These are phyloP conservation scores for Phytophthora kernoviae DNA, from an alignment of 352 stramenopile species.

Conservation along the genomic window DNA sequence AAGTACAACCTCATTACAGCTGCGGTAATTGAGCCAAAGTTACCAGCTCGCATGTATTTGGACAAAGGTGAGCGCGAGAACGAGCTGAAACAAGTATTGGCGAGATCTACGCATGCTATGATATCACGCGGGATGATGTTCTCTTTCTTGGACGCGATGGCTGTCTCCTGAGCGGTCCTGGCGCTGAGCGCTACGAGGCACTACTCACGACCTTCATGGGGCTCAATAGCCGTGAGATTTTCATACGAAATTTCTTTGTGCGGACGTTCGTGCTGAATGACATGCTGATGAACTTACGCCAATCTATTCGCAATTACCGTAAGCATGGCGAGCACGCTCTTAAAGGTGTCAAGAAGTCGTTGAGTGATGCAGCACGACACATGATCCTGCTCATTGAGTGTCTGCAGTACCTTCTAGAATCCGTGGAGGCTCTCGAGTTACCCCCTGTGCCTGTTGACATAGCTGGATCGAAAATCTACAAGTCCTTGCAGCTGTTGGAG, in stretches of 20 bases:
- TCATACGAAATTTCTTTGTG: slow-evolving; percentile 97
- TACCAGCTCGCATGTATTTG: slow-evolving; percentile 97
- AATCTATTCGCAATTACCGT: slow-evolving; percentile 87
- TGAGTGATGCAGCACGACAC: slow-evolving; percentile 93
- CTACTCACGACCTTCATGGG: slow-evolving; percentile 96
- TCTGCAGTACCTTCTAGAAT: slow-evolving; percentile 95
- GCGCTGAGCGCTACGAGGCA: slow-evolving; percentile 94
- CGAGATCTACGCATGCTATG: slow-evolving; percentile 95
- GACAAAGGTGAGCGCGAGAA: slow-evolving; percentile 98
- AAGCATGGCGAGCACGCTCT: slow-evolving; percentile 82
- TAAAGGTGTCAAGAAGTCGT: slow-evolving; percentile 76
- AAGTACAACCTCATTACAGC: slow-evolving; percentile 98
- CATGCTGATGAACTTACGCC: slow-evolving; percentile 89
- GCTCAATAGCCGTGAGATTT: slow-evolving; percentile 97
- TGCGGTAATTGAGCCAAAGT: slow-evolving; percentile 95
- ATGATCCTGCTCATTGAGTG: slow-evolving; percentile 97
- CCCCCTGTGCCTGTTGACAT: slow-evolving; percentile 53
- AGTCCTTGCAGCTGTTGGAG: slow-evolving; percentile 90
- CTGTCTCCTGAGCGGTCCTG: slow-evolving; percentile 93
- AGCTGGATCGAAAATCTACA: slow-evolving; percentile 87
- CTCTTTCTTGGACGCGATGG: slow-evolving; percentile 95
- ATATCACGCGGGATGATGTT: slow-evolving; percentile 96
- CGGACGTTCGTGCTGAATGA: slow-evolving; percentile 96
- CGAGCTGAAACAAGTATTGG: slow-evolving; percentile 96
- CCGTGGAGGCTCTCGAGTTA: slow-evolving; percentile 90